Evolutionary conservation across 768 basidiomycete species (phyloP).

Genomic region (Floccularia luteovirens): DNA sequence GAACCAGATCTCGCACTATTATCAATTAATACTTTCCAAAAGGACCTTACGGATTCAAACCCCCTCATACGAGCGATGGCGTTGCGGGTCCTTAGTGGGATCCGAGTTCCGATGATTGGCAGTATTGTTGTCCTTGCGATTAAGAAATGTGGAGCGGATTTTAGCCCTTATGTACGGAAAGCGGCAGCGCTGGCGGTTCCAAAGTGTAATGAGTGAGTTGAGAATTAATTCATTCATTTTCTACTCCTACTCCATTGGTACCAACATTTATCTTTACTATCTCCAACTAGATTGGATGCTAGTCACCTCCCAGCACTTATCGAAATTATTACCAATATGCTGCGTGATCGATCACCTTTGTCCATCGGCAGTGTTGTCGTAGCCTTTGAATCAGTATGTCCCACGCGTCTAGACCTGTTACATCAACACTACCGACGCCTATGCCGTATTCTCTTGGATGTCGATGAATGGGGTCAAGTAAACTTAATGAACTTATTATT

Average conservation of each 20-base stretch:
- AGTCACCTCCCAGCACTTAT: slow-evolving; percentile 68
- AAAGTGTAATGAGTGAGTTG: slow-evolving; percentile 62
- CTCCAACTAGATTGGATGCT: slow-evolving; percentile 54
- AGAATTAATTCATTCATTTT: no score
- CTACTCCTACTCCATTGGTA: no score
- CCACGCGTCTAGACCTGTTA: slow-evolving; percentile 77
- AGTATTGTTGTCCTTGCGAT: slow-evolving; percentile 82
- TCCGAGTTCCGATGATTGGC: slow-evolving; percentile 84
- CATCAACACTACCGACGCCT: slow-evolving; percentile 85
- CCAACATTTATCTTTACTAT: no score
- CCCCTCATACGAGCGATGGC: slow-evolving; percentile 97
- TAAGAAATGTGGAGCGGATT: slow-evolving; percentile 86
- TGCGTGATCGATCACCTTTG: slow-evolving; percentile 75
- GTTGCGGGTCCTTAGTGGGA: slow-evolving; percentile 85
- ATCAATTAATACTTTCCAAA: slow-evolving; percentile 98
- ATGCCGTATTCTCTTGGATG: slow-evolving; percentile 79
- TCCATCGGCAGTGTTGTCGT: slow-evolving; percentile 81
- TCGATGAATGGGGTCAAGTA: slow-evolving; percentile 96
- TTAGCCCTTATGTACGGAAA: slow-evolving; percentile 93
- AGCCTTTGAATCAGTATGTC: slow-evolving; percentile 85
- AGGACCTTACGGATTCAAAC: slow-evolving; percentile 86
- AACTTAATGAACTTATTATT: slow-evolving; percentile 70
- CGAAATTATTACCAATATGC: slow-evolving; percentile 53
- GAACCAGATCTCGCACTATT: slow-evolving; percentile 94
- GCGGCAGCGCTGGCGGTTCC: slow-evolving; percentile 86